phyloP scores from a whole-genome alignment of 805 yeast genomes.

The Ogataea degrootiae region DNA sequence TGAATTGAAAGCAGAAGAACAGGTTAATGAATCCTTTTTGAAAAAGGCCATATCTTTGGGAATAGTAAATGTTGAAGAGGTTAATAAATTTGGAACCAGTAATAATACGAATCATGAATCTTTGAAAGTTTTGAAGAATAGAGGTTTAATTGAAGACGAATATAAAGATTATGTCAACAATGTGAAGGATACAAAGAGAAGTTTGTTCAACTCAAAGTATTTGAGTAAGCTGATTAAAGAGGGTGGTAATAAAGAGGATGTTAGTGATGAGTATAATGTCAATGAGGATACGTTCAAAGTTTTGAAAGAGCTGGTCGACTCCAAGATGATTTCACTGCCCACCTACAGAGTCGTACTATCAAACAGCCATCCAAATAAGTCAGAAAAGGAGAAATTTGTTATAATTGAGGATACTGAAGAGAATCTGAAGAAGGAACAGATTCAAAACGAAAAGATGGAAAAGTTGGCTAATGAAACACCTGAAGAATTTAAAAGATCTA shows the following conservation, averaged over 20 bases:
- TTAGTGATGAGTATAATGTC: conserved; percentile 6
- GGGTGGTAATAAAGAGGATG: background rate
- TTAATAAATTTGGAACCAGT: background rate
- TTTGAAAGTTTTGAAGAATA: conserved; percentile 18
- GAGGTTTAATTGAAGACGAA: conserved; percentile 18
- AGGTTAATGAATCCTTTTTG: conserved; percentile 7
- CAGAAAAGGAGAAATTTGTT: conserved; percentile 19
- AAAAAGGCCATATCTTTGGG: conserved; percentile 22
- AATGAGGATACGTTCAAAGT: conserved; percentile 11
- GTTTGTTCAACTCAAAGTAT: conserved; percentile 1
- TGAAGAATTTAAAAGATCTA: background rate
- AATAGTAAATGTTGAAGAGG: conserved; percentile 18
- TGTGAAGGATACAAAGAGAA: conserved; percentile 2
- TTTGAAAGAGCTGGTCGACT: conserved; percentile 15
- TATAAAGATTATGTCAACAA: conserved; percentile 11
- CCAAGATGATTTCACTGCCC: conserved; percentile 19
- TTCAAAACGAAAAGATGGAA: background rate
- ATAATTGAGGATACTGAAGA: conserved; percentile 17
- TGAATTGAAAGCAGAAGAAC: background rate
- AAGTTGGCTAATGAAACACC: background rate
- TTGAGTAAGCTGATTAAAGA: conserved; percentile 4
- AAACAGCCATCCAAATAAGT: background rate
- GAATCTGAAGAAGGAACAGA: conserved; percentile 1
- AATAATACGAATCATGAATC: conserved; percentile 19
- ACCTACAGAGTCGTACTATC: conserved; percentile 18